Conservation (phyloP, 768 basidiomycete species). For the Grammothele lineata region DNA sequence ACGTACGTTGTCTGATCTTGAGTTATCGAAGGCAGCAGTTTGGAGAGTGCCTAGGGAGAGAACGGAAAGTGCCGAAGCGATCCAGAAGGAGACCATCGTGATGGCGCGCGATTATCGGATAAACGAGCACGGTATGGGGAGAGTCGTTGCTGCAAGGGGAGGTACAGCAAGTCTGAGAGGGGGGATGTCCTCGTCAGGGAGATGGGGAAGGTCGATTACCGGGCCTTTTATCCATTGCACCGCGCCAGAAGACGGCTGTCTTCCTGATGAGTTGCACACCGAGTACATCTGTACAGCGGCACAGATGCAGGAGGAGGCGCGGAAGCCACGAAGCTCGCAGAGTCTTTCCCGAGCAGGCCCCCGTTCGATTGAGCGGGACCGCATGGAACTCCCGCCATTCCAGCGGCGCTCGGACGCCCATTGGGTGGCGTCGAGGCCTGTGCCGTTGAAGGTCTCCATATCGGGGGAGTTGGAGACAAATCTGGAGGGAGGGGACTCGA, state of each 20-base stretch:
- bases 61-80: slow-evolving; percentile 7
- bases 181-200: too few relatives aligned
- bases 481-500: background rate
- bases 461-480: slow-evolving; percentile 5
- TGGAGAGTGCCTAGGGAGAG: slow-evolving; percentile 8
- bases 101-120: background rate
- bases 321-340: too few relatives aligned
- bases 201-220: too few relatives aligned
- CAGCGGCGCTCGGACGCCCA: slow-evolving; percentile 1
- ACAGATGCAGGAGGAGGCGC: too few relatives aligned
- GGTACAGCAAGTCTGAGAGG: too few relatives aligned
- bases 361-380: too few relatives aligned
- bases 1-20: slow-evolving; percentile 18
- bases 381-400: too few relatives aligned
- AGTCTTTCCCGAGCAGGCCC: too few relatives aligned
- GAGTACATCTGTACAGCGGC: too few relatives aligned
- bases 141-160: too few relatives aligned
- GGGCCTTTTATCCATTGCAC: slow-evolving; percentile 7
- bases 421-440: background rate
- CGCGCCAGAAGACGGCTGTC: slow-evolving; percentile 3
- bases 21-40: slow-evolving; percentile 14
- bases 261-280: slow-evolving; percentile 3
- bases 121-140: background rate
- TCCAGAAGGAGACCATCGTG: slow-evolving; percentile 12
- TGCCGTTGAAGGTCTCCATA: background rate